Evolutionary conservation across 1,284 basidiomycete species (phyloP), one percentile per base, ranked within the genome.

Genomic region (Leucoagaricus sp.): DNA sequence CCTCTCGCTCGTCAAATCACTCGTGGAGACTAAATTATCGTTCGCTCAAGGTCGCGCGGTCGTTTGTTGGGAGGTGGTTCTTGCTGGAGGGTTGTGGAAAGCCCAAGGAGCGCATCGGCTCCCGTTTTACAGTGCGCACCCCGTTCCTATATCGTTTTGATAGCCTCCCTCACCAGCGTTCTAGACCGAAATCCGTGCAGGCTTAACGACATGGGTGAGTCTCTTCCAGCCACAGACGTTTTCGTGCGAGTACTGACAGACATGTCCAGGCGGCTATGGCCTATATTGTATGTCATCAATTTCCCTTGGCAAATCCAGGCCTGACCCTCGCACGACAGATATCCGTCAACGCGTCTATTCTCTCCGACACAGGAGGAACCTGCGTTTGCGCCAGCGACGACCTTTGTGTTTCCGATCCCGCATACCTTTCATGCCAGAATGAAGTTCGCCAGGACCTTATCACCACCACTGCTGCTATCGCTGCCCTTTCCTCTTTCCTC

Each of bases 81-180:
- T 81, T 84, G 50, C 79, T 96, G 28, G 93, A 94, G 64, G 93
- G 92, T 10, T 89, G 85, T 38, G 93, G 92, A 21, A 89, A 87
- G 67, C 79, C 83, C 26, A 83, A 84, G 57, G 88, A 89, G 68
- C 85, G 93, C 59, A 73, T 77, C 55, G 91, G 90, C 25, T 89
- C 92, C 23, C 78, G 85, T 57, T 95, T 94, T 65, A 79, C 84
- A 63, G 86, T 87, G 49, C 60, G 85, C 40, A 23, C 19, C 23
- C 40, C 12, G 19, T 21, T 21, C 19, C 5, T 2, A 21, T 23
- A 23, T 7, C 17, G 19, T n/a, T n/a, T 15, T 41, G 40, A 23
- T 41, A 4, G 5, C 19, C 19, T 21, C 23, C 40, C 40, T 75
- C 47, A 29, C 33, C 33, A 15, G 42, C 52, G 19, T 48, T 47